phyloP scores from a whole-genome alignment of 306 rosid genomes.

The Ormosia semicastrata region DNA sequence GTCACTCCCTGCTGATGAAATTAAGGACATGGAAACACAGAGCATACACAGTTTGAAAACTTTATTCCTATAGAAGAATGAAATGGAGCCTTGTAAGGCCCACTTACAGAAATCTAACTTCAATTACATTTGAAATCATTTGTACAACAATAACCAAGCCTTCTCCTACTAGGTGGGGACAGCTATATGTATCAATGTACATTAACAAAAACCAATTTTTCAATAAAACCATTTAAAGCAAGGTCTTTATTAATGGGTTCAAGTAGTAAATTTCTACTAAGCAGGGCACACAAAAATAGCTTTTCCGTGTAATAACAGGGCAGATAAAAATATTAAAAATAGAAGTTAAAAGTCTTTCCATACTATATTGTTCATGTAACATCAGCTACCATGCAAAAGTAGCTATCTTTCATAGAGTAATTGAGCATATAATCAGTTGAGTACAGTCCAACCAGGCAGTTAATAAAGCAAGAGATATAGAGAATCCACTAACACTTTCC shows the following conservation, averaged over 20 bases:
- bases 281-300: background rate
- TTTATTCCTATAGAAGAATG: background rate
- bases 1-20: slow-evolving; percentile 17
- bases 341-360: background rate
- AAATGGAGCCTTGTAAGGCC: background rate
- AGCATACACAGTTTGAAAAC: background rate
- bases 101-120: background rate
- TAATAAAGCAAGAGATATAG: background rate
- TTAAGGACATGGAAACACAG: slow-evolving; percentile 5
- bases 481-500: slow-evolving; percentile 5
- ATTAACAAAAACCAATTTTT: background rate
- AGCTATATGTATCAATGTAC: background rate
- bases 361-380: slow-evolving; percentile 3
- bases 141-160: background rate
- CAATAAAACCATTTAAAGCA: background rate
- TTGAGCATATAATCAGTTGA: background rate
- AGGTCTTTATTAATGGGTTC: background rate
- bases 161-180: background rate
- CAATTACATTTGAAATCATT: slow-evolving; percentile 16
- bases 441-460: background rate
- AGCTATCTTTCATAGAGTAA: background rate
- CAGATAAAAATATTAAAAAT: background rate
- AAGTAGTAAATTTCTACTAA: background rate
- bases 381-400: slow-evolving; percentile 5
- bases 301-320: background rate